Conservation (phyloP, 257 asterid species). For the Primulina tabacum region DNA sequence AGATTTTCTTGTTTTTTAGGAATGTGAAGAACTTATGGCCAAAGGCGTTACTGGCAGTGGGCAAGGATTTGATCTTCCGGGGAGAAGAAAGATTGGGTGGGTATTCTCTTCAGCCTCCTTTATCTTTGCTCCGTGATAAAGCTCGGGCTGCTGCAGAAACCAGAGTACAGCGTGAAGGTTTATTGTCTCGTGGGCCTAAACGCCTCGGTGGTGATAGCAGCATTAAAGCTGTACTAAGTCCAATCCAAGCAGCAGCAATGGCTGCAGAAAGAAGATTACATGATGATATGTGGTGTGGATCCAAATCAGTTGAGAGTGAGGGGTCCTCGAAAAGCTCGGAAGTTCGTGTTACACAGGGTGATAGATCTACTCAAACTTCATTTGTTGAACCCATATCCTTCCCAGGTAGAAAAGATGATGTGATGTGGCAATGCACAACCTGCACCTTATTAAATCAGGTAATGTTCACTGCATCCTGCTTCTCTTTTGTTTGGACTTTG, state of each 20-base stretch:
- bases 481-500: background rate
- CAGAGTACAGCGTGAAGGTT: slow-evolving; percentile 42
- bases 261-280: slow-evolving; percentile 84
- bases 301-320: slow-evolving; percentile 42
- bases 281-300: slow-evolving; percentile 84
- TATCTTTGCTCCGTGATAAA: slow-evolving; percentile 52
- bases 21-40: slow-evolving; percentile 72
- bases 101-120: slow-evolving; percentile 63
- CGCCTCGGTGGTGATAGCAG: slow-evolving; percentile 72
- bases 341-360: slow-evolving; percentile 18
- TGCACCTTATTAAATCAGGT: slow-evolving; percentile 74
- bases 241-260: slow-evolving; percentile 93
- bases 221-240: slow-evolving; percentile 62
- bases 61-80: slow-evolving; percentile 80
- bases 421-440: slow-evolving; percentile 54
- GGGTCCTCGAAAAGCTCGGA: slow-evolving; percentile 44
- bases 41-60: slow-evolving; percentile 71
- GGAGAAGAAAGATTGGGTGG: slow-evolving; percentile 82
- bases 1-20: slow-evolving; percentile 37
- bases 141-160: slow-evolving; percentile 68
- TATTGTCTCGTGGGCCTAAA: slow-evolving; percentile 58
- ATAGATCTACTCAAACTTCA: slow-evolving; percentile 22
- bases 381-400: slow-evolving; percentile 26
- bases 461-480: slow-evolving; percentile 16
- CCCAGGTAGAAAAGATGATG: slow-evolving; percentile 31